Evolutionary conservation across 2,329 filamentous ascomycete genomes (phyloP), one percentile per base, ranked within the genome.

Genomic region (Colletotrichum cuscutae): DNA sequence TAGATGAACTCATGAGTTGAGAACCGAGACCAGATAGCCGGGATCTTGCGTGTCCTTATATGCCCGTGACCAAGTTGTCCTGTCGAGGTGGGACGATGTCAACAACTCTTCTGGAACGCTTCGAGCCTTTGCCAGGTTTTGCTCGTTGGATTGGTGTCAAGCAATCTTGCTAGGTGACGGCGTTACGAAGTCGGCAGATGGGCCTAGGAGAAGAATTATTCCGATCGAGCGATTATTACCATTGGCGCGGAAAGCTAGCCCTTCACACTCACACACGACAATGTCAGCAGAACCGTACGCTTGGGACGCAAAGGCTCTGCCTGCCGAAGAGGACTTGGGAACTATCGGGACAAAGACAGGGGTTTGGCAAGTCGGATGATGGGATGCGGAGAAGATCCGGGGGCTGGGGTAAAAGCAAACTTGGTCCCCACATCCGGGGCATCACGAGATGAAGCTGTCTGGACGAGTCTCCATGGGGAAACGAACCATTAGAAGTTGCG

Each of bases 331-430:
- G 4, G 37, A 19, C 15, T 42, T 42, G 37, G 15, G 53, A 37
- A 19, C 15, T 35, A 59, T 32, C 42, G 49, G 28, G 4, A 28
- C 46, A 65, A 57, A 35, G 61, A 64, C 28, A 3, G 28, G 52
- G 37, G 7, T 42, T 57, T 57, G 32, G 53, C 24, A 52, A 12
- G 60, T 63, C 42, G 32, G 54, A 42, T 58, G 65, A 64, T 59
- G 70, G 56, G 57, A 64, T 72, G 66, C 66, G 70, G 70, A 72
- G 66, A 65, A 72, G 66, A 70, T 70, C 68, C 61, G 68, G 68
- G 68, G 68, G 60, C 60, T 60, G 70, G 70, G 65, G 70, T 70
- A 70, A 60, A 66, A 11, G n/a, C 11, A 11, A 54, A 42, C 26
- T 19, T 9, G 13, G 19, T 66, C 70, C 52, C 70, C 70, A 70